Conservation (phyloP, 1,139 yeast genomes). For the Hanseniaspora sp. region DNA sequence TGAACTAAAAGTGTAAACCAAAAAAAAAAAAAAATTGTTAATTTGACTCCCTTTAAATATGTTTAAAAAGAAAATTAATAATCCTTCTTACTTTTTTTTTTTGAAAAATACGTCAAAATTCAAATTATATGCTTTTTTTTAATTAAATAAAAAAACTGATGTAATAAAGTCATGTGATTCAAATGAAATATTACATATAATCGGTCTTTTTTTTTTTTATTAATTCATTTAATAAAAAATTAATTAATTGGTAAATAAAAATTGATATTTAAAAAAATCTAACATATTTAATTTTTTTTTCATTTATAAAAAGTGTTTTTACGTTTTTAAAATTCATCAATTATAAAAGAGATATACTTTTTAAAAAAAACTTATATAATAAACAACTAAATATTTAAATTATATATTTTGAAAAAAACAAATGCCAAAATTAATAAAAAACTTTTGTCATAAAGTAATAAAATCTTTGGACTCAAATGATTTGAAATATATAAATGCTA, state of each 20-base stretch:
- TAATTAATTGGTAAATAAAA: no score
- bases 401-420: background rate
- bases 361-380: background rate
- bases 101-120: background rate
- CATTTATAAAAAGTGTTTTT: no score
- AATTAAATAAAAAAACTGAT: no score
- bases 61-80: no score
- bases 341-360: background rate
- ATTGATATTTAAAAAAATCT: no score
- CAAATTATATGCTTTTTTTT: no score
- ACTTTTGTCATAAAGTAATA: background rate
- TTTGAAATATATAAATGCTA: background rate
- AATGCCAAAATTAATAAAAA: background rate
- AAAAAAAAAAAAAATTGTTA: background rate
- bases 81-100: background rate
- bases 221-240: background rate
- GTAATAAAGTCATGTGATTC: no score
- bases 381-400: background rate
- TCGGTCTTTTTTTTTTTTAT: background rate
- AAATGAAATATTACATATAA: no score
- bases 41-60: background rate
- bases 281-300: no score
- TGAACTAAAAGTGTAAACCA: background rate
- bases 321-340: no score
- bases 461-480: slow-evolving; percentile 4